Evolutionary conservation across 805 yeast species (phyloP), one percentile per base, ranked within the genome.

Genomic region (Metschnikowia anglica): DNA sequence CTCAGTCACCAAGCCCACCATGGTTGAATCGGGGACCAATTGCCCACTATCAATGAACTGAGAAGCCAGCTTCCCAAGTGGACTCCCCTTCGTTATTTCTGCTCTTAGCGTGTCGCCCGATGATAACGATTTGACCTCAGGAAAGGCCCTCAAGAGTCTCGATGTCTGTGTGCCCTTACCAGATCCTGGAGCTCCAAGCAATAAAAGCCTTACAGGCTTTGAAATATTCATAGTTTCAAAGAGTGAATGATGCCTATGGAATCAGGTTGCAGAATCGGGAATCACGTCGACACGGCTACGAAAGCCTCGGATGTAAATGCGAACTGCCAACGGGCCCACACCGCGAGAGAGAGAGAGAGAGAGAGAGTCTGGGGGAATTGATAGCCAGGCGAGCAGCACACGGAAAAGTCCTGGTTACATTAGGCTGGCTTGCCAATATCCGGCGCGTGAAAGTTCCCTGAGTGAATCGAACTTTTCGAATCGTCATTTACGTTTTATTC

Each of bases 121-220:
- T 1, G 96, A 81, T 7, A 91, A 64, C 0, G 91, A 68, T 11
- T 72, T 60, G 17, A 90, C 62, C 4, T 59, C 54, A 2, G 84
- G 76, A 44, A 81, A 73, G 30, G 67, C 63, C 39, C 76, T 74
- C 45, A 83, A 60, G 4, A 90, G 68, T 46, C 81, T 73, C 2
- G 84, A 65, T 0, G 96, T 85, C 52, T 85, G 86, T 0, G 98
- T 90, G 1, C 97, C 97, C 60, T 90, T 90, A 1, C 98, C 98
- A 1, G 96, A 76, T 0, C 98, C 98, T 0, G 98, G 98, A 0
- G 97, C 96, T 3, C 97, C 97, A 19, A 91, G 66, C 7, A 90
- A 69, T 20, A 90, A 71, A 28, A 88, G 63, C 54, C 97, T 32
- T 5, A 47, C 23, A 4, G 51, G 39, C 13, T 28, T 34, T n/a